phyloP scores from a whole-genome alignment of 2,329 filamentous ascomycete species.

The Venturia effusa region DNA sequence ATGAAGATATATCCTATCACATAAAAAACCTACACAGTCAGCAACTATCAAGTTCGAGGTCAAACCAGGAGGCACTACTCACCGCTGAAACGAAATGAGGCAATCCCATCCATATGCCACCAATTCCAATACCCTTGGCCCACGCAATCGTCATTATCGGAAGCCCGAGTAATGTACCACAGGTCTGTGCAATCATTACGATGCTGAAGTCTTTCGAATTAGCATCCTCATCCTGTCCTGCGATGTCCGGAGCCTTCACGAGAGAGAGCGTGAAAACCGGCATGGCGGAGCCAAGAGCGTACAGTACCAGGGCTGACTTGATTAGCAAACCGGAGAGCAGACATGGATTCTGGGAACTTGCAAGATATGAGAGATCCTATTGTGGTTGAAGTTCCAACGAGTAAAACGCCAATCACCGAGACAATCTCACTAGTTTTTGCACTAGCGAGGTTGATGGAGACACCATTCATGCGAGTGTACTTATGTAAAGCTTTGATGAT shows the following conservation, averaged over 20 bases:
- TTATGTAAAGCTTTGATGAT: background rate
- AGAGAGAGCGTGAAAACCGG: constrained; percentile 29
- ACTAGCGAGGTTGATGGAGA: constrained; percentile 19
- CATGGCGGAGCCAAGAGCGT: constrained; percentile 27
- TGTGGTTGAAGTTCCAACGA: constrained; percentile 21
- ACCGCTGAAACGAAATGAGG: constrained; percentile 26
- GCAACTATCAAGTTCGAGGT: background rate
- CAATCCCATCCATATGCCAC: constrained; percentile 23
- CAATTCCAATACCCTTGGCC: constrained; percentile 24
- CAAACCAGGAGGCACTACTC: constrained; percentile 13
- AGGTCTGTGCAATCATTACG: constrained; percentile 26
- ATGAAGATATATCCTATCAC: background rate
- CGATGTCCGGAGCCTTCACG: constrained; percentile 22
- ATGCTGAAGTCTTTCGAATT: constrained; percentile 25
- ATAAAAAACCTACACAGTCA: background rate
- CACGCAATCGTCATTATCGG: constrained; percentile 26
- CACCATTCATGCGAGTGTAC: background rate
- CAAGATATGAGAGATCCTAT: constrained; percentile 16
- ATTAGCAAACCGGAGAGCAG: constrained; percentile 10
- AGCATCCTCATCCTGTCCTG: constrained; percentile 17
- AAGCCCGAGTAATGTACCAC: constrained; percentile 25
- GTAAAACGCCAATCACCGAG: constrained; percentile 24
- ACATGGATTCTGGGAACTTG: background rate
- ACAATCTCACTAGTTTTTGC: constrained; percentile 22
- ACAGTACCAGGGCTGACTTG: constrained; percentile 22